A percentile compares a stretch with the other conserved stretches of the same genome.
phyloP scores from a whole-genome alignment of 2,329 filamentous ascomycete species.

The Aspergillus aculeatus region DNA sequence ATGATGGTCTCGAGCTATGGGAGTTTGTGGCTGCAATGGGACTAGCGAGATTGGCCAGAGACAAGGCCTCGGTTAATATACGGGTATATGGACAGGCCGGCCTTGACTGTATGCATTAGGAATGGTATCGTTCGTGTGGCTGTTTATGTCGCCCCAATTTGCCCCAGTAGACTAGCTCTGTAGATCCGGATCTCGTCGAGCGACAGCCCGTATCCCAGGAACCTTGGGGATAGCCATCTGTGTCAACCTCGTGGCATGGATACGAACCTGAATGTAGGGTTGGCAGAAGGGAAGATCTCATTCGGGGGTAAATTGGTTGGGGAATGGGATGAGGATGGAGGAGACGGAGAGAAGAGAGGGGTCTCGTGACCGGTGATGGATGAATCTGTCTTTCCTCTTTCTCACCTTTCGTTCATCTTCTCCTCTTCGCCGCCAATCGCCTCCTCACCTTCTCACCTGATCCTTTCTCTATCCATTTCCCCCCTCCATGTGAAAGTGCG shows the following conservation, averaged over 20 bases:
- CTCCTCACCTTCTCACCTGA: background rate
- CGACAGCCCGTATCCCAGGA: background rate
- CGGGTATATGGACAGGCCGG: background rate
- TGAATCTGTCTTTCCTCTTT: background rate
- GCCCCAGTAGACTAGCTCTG: background rate
- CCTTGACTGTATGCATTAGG: background rate
- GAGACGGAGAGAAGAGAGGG: background rate
- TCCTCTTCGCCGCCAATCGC: background rate
- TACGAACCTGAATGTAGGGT: background rate
- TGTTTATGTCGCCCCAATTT: background rate
- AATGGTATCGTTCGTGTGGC: background rate
- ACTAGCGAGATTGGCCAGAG: background rate
- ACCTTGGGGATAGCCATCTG: background rate
- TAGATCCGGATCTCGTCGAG: background rate
- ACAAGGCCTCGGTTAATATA: background rate
- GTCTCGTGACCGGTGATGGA: background rate
- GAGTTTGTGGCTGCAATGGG: background rate
- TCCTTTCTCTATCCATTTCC: background rate
- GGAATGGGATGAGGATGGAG: no score
- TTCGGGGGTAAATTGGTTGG: background rate
- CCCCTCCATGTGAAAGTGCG: slow-evolving; percentile 1
- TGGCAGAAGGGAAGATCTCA: background rate
- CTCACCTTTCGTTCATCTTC: background rate
- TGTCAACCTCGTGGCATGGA: background rate
- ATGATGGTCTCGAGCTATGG: background rate